Percentiles rank a stretch among this genome's conserved stretches.
Evolutionary conservation across 2,329 filamentous ascomycete species (phyloP).

Genomic region (Didymella lethalis): DNA sequence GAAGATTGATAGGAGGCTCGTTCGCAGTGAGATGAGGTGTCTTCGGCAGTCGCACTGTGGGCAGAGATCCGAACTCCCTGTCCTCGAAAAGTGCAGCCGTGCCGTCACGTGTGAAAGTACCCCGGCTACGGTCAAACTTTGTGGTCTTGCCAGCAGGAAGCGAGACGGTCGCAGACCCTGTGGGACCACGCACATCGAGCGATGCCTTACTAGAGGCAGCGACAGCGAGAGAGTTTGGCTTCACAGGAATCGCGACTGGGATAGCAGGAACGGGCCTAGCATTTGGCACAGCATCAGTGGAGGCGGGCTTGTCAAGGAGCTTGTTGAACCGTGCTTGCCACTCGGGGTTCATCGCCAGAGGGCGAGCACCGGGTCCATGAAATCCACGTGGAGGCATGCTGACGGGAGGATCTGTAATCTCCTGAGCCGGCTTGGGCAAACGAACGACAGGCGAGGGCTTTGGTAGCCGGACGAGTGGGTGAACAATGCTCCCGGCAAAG

Average conservation of each 20-base stretch:
- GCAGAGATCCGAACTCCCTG: slow-evolving; percentile 57
- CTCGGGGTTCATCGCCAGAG: slow-evolving; percentile 55
- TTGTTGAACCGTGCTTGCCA: slow-evolving; percentile 89
- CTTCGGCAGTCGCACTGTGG: slow-evolving; percentile 47
- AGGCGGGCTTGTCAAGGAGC: slow-evolving; percentile 69
- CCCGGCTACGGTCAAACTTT: slow-evolving; percentile 42
- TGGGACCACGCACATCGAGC: slow-evolving; percentile 59
- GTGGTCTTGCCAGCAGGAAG: slow-evolving; percentile 59
- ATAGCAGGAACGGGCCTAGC: slow-evolving; percentile 20
- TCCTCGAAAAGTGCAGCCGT: slow-evolving; percentile 56
- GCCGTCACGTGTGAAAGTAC: slow-evolving; percentile 51
- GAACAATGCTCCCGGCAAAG: slow-evolving; percentile 70
- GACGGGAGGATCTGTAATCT: slow-evolving; percentile 49
- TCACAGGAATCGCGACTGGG: slow-evolving; percentile 50
- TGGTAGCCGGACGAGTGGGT: slow-evolving; percentile 75
- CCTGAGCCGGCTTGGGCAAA: slow-evolving; percentile 69
- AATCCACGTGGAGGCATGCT: slow-evolving; percentile 48
- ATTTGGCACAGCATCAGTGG: slow-evolving; percentile 40
- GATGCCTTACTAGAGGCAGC: slow-evolving; percentile 71
- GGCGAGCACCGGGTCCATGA: slow-evolving; percentile 45
- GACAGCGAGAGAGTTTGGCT: slow-evolving; percentile 62
- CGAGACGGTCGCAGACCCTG: slow-evolving; percentile 72
- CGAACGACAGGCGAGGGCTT: slow-evolving; percentile 78
- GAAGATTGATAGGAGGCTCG: slow-evolving; percentile 36
- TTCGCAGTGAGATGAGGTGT: slow-evolving; percentile 45